These are phyloP conservation scores for Tricharina praecox DNA, from an alignment of 495 filamentous ascomycete species.

Conservation along the genomic window DNA sequence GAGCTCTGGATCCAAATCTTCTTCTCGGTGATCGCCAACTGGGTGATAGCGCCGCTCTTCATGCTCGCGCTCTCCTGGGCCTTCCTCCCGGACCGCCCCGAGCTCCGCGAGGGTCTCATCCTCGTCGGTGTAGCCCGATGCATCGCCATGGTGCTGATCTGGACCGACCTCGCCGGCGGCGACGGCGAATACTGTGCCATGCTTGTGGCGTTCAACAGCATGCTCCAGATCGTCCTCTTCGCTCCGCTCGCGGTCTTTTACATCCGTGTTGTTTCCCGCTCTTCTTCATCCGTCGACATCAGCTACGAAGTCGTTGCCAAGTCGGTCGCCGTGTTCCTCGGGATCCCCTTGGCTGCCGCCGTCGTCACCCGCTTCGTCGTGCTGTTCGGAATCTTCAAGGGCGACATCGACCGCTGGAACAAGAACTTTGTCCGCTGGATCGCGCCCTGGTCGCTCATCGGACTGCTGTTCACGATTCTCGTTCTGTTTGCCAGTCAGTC, in stretches of 20 bases:
- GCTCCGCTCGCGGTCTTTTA: conserved; percentile 68
- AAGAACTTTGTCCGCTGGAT: conserved; percentile 48
- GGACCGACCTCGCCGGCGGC: conserved; percentile 62
- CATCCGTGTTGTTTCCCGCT: conserved; percentile 47
- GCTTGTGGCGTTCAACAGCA: conserved; percentile 71
- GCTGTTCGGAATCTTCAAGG: conserved; percentile 32
- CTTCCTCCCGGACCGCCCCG: conserved; percentile 55
- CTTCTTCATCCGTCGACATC: conserved; percentile 30
- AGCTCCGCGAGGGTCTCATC: conserved; percentile 54
- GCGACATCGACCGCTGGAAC: conserved; percentile 46
- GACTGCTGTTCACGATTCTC: conserved; percentile 70
- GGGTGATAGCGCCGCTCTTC: conserved; percentile 75
- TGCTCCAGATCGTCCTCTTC: conserved; percentile 75
- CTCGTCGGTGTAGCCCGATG: conserved; percentile 64
- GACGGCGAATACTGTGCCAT: conserved; percentile 78
- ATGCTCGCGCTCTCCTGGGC: conserved; percentile 81
- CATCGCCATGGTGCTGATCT: conserved; percentile 75
- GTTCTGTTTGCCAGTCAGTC: conserved; percentile 77
- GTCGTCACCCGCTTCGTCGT: conserved; percentile 49
- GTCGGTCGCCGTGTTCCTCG: conserved; percentile 68
- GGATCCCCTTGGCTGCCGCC: conserved; percentile 67
- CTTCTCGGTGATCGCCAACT: conserved; percentile 69
- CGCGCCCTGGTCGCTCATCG: conserved; percentile 62
- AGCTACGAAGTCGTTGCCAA: conserved; percentile 58
- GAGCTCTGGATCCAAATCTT: conserved; percentile 62